Evolutionary conservation across 2,329 filamentous ascomycete species (phyloP).

Genomic region (Cercospora sojina): DNA sequence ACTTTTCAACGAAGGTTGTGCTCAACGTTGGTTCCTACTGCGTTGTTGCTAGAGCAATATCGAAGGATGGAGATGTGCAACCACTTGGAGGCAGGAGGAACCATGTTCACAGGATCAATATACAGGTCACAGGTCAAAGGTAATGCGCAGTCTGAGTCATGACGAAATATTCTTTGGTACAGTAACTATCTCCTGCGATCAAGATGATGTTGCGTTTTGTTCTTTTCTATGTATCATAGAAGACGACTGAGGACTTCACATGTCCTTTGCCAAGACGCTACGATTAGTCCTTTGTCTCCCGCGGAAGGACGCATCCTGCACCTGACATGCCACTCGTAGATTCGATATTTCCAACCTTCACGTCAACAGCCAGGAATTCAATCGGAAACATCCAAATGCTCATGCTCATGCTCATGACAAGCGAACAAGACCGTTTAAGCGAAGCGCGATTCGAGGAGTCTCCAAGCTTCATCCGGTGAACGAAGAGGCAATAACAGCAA

Average conservation of each 20-base stretch:
- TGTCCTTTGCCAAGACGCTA: background rate
- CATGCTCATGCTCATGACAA: background rate
- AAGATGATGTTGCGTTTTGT: background rate
- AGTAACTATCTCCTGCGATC: background rate
- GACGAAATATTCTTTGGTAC: background rate
- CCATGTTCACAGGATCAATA: conserved; percentile 28
- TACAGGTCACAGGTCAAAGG: conserved; percentile 16
- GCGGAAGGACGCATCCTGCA: background rate
- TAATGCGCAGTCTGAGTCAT: background rate
- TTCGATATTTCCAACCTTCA: background rate
- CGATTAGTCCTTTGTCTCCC: background rate
- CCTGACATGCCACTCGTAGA: background rate
- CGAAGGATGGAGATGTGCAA: conserved; percentile 22
- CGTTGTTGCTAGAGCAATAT: conserved; percentile 22
- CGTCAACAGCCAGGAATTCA: background rate
- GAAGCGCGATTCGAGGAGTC: background rate
- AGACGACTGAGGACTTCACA: background rate
- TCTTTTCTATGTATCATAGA: background rate
- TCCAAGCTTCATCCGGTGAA: background rate
- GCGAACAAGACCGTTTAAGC: background rate
- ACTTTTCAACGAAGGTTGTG: conserved; percentile 8
- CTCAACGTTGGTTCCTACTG: conserved; percentile 10
- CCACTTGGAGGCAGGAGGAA: conserved; percentile 30
- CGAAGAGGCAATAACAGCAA: background rate
- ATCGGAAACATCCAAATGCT: background rate